phyloP scores from a whole-genome alignment of 345 rosid species.

The thale cress (Arabidopsis thaliana) region TAIR10.1 NC_003071.7:11304501-11305000 shows the following conservation, averaged over 20 bases:
- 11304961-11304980: constrained; percentile 47
- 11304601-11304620: constrained; percentile 98
- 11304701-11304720: not conserved
- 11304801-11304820: constrained; percentile 1
- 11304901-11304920: constrained; percentile 49
- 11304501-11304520: not conserved
- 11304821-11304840: not conserved
- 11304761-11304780: constrained; percentile 98
- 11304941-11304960: constrained; percentile 76
- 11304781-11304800: constrained; percentile 57
- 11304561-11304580: constrained; percentile 99
- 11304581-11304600: constrained; percentile 92
- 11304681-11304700: not conserved
- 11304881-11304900: constrained; percentile 57
- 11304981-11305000: constrained; percentile 41
- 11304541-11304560: constrained; percentile 82
- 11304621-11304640: constrained; percentile 67
- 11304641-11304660: constrained; percentile 2
- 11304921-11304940: constrained; percentile 57
- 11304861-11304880: constrained; percentile 71
- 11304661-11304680: not conserved
- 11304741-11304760: constrained; percentile 97
- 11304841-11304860: not conserved
- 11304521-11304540: not conserved
- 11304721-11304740: constrained; percentile 72